Conservation (phyloP, 441 rosid species). For the Raphanus hybrid region DNA sequence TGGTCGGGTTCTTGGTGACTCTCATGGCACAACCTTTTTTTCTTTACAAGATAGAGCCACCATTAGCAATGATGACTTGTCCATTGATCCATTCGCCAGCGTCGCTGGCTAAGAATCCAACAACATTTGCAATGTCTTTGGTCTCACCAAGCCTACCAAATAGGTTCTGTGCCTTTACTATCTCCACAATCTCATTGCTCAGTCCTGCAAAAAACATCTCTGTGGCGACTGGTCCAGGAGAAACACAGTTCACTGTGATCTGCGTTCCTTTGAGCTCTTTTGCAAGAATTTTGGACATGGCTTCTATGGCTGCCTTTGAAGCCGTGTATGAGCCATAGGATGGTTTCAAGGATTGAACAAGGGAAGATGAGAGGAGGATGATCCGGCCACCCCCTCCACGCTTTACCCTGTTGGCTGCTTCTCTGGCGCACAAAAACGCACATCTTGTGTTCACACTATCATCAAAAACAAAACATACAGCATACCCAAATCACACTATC, state of each 20-base stretch:
- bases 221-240: conserved; percentile 7
- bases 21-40: conserved; percentile 4
- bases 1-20: not conserved
- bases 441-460: conserved; percentile 60
- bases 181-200: conserved; percentile 3
- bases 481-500: not conserved
- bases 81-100: conserved; percentile 2
- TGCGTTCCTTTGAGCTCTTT: conserved; percentile 13
- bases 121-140: conserved; percentile 4
- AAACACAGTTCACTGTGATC: conserved; percentile 5
- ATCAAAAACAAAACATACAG: conserved; percentile 1
- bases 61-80: conserved; percentile 36
- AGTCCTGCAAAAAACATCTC: conserved; percentile 8
- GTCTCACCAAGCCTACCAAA: conserved; percentile 16
- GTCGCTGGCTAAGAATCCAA: conserved; percentile 8
- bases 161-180: not conserved
- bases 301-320: conserved; percentile 17
- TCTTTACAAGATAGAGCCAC: conserved; percentile 46
- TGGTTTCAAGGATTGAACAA: conserved; percentile 6
- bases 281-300: conserved; percentile 9
- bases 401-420: conserved; percentile 65
- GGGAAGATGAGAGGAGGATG: conserved; percentile 15
- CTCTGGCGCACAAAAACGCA: conserved; percentile 51
- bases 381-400: conserved; percentile 41
- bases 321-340: conserved; percentile 8